Percentiles rank a stretch among this genome's conserved stretches.
phyloP scores from a whole-genome alignment of 2,329 filamentous ascomycete genomes.

The Colletotrichum gloeosporioides region DNA sequence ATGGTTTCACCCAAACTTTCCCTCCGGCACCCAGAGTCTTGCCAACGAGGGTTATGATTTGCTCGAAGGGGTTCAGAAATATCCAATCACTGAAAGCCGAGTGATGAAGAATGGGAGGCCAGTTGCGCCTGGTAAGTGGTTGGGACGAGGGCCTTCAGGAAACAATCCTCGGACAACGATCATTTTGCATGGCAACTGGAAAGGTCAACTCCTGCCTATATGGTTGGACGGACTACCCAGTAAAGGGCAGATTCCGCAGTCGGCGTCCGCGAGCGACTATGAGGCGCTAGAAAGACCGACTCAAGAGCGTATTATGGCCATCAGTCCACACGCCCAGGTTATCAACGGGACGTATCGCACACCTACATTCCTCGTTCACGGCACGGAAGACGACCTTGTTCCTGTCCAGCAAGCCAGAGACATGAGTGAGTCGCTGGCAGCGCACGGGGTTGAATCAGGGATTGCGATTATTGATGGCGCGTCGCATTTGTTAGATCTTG shows the following conservation, averaged over 20 bases:
- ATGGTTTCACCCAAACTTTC: background rate
- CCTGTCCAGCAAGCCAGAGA: slow-evolving; percentile 31
- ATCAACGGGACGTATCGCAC: slow-evolving; percentile 29
- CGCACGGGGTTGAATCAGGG: background rate
- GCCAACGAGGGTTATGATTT: background rate
- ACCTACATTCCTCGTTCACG: slow-evolving; percentile 39
- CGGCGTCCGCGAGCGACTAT: background rate
- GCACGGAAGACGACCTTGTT: slow-evolving; percentile 35
- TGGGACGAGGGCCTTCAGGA: background rate
- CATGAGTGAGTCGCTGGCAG: background rate
- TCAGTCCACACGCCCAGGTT: slow-evolving; percentile 37
- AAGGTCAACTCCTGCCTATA: background rate
- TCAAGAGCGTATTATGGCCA: slow-evolving; percentile 11
- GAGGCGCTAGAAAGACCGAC: background rate
- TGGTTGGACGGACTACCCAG: background rate
- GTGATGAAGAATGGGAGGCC: background rate
- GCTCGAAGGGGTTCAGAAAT: background rate
- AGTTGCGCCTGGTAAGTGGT: background rate
- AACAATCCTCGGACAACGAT: background rate
- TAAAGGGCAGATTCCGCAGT: background rate
- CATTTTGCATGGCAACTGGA: background rate
- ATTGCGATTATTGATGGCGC: background rate
- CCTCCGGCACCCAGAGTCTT: background rate
- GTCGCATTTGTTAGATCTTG: background rate
- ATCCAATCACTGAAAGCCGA: background rate